phyloP scores from a whole-genome alignment of 2,329 filamentous ascomycete species.

The Aureobasidium namibiae region DNA sequence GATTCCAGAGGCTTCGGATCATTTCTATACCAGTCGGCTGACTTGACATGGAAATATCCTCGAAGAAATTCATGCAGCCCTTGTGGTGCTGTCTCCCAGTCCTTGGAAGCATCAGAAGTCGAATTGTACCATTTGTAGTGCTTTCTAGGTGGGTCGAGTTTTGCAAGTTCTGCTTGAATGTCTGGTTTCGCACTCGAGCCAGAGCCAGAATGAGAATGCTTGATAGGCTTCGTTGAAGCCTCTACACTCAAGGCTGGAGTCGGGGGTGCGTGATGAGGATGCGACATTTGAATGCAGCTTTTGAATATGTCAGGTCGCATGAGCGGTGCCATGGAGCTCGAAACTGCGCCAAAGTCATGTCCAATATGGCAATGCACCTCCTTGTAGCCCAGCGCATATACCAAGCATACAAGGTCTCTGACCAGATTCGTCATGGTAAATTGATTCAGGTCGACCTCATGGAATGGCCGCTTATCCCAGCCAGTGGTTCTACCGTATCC shows the following conservation, averaged over 20 bases:
- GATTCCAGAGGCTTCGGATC: constrained; percentile 44
- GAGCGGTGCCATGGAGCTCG: constrained; percentile 50
- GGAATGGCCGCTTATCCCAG: constrained; percentile 45
- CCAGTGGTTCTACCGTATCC: constrained; percentile 60
- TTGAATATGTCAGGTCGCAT: constrained; percentile 58
- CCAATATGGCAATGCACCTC: constrained; percentile 53
- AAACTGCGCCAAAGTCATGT: constrained; percentile 59
- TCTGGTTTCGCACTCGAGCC: constrained; percentile 24
- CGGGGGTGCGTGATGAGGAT: constrained; percentile 52
- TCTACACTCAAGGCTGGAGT: constrained; percentile 41
- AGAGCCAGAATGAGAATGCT: background rate
- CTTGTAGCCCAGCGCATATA: constrained; percentile 52
- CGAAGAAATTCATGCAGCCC: constrained; percentile 54
- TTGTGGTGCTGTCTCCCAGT: constrained; percentile 42
- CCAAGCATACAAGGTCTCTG: constrained; percentile 53
- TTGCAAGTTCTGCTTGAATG: constrained; percentile 49
- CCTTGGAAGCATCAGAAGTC: constrained; percentile 35
- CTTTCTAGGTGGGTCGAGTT: constrained; percentile 50
- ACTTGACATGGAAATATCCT: constrained; percentile 62
- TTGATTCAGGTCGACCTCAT: constrained; percentile 46
- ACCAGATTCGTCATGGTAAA: constrained; percentile 53
- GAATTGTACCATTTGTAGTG: constrained; percentile 65
- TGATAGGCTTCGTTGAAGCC: constrained; percentile 10
- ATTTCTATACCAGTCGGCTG: constrained; percentile 46
- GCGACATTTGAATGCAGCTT: constrained; percentile 55